phyloP scores from a whole-genome alignment of 2,329 filamentous ascomycete genomes.

The Pezizomycotina sp. region DNA sequence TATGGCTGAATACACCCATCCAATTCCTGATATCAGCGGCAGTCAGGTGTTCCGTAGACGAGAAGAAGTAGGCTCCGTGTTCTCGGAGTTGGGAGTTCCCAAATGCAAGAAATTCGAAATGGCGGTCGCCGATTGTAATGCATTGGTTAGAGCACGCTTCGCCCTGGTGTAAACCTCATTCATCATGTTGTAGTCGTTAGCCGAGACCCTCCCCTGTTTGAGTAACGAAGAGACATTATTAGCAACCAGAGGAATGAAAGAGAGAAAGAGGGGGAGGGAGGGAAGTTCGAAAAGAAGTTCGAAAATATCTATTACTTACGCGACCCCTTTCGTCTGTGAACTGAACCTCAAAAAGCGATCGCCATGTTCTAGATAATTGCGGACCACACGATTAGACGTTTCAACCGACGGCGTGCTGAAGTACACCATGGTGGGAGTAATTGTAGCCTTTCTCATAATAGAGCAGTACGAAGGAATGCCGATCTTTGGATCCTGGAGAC shows the following conservation, averaged over 20 bases:
- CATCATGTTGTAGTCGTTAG: slow-evolving; percentile 39
- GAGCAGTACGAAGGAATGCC: slow-evolving; percentile 54
- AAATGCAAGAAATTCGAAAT: slow-evolving; percentile 81
- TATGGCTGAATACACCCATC: slow-evolving; percentile 76
- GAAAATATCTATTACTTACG: slow-evolving; percentile 29
- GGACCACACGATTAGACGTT: slow-evolving; percentile 70
- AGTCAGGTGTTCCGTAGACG: slow-evolving; percentile 47
- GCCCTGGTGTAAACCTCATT: slow-evolving; percentile 61
- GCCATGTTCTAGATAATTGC: slow-evolving; percentile 48
- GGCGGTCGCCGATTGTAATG: slow-evolving; percentile 63
- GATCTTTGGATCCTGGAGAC: slow-evolving; percentile 33
- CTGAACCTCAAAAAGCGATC: slow-evolving; percentile 80
- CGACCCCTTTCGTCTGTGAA: slow-evolving; percentile 64
- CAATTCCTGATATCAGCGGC: slow-evolving; percentile 63
- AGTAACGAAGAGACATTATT: slow-evolving; percentile 21
- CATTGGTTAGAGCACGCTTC: slow-evolving; percentile 52
- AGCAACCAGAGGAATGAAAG: neutral
- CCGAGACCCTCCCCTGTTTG: slow-evolving; percentile 43
- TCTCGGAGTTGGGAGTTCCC: slow-evolving; percentile 92
- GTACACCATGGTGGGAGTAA: slow-evolving; percentile 74
- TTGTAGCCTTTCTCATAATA: slow-evolving; percentile 54
- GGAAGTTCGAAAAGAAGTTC: too few relatives aligned
- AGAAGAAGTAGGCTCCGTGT: slow-evolving; percentile 84
- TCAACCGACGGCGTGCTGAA: slow-evolving; percentile 65
- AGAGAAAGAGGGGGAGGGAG: too few relatives aligned